Conservation (phyloP, 164 flowering plant genomes). For the Nymphaea thermarum region DNA sequence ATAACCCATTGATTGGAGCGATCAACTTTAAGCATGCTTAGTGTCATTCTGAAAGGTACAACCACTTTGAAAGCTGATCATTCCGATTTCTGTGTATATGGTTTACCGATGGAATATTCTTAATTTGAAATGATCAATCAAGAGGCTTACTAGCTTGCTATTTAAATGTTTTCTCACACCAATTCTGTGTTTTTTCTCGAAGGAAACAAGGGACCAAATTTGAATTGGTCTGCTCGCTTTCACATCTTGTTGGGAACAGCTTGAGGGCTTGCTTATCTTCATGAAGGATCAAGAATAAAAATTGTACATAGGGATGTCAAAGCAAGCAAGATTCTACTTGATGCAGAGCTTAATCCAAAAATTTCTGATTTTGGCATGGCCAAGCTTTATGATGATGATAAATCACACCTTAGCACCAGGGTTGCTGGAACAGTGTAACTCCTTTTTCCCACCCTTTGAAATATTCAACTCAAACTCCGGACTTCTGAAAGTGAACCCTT, state of each 20-base stretch:
- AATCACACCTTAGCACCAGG: constrained; percentile 1
- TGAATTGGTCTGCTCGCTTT: constrained; percentile 30
- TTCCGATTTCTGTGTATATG: too few species aligned
- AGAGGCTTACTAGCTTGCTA: background rate
- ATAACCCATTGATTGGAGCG: background rate
- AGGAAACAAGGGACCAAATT: background rate
- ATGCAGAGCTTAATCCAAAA: constrained; percentile 28
- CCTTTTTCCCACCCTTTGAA: background rate
- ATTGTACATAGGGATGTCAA: constrained; percentile 44
- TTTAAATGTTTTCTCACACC: background rate
- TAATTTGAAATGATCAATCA: background rate
- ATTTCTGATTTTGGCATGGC: constrained; percentile 47
- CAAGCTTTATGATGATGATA: constrained; percentile 14
- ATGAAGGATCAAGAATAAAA: constrained; percentile 24
- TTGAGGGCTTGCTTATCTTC: constrained; percentile 37
- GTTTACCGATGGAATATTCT: background rate
- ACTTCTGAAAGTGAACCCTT: background rate
- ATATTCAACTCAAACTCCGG: background rate
- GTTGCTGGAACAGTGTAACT: background rate
- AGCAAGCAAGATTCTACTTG: constrained; percentile 30
- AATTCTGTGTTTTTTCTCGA: too few species aligned
- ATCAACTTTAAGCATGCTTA: too few species aligned
- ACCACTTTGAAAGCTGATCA: too few species aligned
- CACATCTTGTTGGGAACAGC: constrained; percentile 26
- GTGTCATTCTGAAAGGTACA: too few species aligned